Base-by-base conservation (phyloP, 768 basidiomycete species). In the Butyriboletus loyo region DNA sequence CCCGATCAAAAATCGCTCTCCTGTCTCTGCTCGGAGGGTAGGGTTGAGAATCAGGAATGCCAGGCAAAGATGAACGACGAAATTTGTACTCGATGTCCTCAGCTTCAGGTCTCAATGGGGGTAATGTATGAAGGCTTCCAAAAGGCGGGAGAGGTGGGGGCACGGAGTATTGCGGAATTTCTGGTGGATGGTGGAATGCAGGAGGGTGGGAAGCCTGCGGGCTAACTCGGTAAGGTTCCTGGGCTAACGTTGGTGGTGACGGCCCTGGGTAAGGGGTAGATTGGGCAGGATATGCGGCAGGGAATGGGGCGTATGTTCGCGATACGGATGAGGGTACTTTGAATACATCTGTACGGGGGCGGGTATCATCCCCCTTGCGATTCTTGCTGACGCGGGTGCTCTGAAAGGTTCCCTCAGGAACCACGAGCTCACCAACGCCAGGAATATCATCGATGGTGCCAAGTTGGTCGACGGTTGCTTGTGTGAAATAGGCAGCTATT, bases 401-500 rank as follows among this genome's bases (percentile, higher is more conserved):
- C 61, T 80, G 81, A 70, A 88, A 89, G 46, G 82, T 67, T 13
- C 82, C 84, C 1, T 83, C 77, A 2, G 89, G 86, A 0, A 89
- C 81, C n/a, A 72, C 67, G 43, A 89, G 73, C 49, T 82, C 81
- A 31, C 77, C 74, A 14, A 91, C 75, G 22, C 69, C 69, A 13
- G 76, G 75, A 61, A 87, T 74, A 55, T 87, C 82, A 56, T 91
- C 88, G 46, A 92, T 81, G 5, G 84, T 86, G 40, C 80, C 77
- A 34, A 92, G 75, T 38, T 82, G 74, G 65, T 89, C 86, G 25
- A 89, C 82, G 0, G 86, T 88, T 5, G 77, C 73, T 57, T 89
- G 87, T 27, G 89, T 88, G 65, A 89, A 92, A 69, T 92, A 92
- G 5, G 89, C 87, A 66, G 87, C 89, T 91, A 68, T 53, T 54